These are phyloP conservation scores for Nepenthes gracilis DNA, from an alignment of 148 eudicot genomes.

Conservation along the genomic window DNA sequence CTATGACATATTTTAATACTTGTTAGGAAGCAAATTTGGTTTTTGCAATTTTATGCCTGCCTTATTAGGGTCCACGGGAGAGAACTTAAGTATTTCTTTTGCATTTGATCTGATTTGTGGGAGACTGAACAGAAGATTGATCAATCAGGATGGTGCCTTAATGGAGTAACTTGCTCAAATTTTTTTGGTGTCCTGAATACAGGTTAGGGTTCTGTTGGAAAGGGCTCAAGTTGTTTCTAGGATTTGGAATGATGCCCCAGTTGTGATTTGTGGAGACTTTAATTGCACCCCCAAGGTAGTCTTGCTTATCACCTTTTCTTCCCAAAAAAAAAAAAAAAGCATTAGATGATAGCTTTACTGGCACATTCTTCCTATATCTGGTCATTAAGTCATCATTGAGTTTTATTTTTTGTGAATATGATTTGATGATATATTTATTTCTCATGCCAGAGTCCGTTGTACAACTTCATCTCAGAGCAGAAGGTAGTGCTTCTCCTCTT, in stretches of 20 bases:
- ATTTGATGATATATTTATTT: slow-evolving; percentile 6
- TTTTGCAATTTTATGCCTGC: neutral
- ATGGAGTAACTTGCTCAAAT: neutral
- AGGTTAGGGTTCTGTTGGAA: slow-evolving; percentile 77
- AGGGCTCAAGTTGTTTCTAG: slow-evolving; percentile 73
- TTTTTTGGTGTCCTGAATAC: slow-evolving; percentile 9
- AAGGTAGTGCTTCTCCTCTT: slow-evolving; percentile 27
- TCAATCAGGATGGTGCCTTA: too few species aligned
- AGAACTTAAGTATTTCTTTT: too few species aligned
- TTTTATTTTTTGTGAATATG: slow-evolving; percentile 2
- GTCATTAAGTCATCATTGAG: neutral
- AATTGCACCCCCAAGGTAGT: slow-evolving; percentile 84
- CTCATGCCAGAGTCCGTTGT: slow-evolving; percentile 70
- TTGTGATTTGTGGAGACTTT: slow-evolving; percentile 90
- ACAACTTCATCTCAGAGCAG: slow-evolving; percentile 72
- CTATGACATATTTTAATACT: too few species aligned
- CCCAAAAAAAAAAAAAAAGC: neutral
- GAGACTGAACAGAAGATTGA: too few species aligned
- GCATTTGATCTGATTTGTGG: too few species aligned
- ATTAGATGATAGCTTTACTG: neutral
- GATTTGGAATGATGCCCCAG: slow-evolving; percentile 91
- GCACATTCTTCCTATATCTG: neutral
- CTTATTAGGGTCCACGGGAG: neutral
- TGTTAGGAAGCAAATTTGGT: neutral
- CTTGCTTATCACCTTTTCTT: neutral